phyloP scores from a whole-genome alignment of 768 basidiomycete genomes.

The Agrocybe praecox region DNA sequence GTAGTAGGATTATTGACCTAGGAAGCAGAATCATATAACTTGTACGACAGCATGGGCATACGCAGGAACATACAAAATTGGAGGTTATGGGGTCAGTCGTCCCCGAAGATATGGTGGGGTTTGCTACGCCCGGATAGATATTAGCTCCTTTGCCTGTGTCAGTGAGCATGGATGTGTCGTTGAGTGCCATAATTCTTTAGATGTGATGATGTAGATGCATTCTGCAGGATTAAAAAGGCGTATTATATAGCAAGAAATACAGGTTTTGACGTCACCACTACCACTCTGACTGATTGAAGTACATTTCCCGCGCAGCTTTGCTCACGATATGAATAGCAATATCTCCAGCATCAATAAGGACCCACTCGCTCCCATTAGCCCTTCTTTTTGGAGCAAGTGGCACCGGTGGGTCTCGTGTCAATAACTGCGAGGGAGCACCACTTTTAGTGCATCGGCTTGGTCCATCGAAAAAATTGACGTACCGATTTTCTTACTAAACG shows the following conservation, averaged over 20 bases:
- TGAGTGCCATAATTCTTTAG: conserved; percentile 35
- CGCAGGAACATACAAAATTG: conserved; percentile 43
- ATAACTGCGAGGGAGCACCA: conserved; percentile 42
- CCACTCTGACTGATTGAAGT: conserved; percentile 48
- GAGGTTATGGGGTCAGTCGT: conserved; percentile 35
- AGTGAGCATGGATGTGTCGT: conserved; percentile 19
- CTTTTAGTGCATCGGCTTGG: conserved; percentile 1
- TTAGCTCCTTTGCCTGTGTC: conserved; percentile 32
- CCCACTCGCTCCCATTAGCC: conserved; percentile 74
- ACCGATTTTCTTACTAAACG: conserved; percentile 72
- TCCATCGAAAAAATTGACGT: conserved; percentile 27
- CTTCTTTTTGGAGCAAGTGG: conserved; percentile 65
- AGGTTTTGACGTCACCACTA: conserved; percentile 25
- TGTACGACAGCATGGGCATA: neutral
- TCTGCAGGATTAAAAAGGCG: neutral
- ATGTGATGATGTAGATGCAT: neutral
- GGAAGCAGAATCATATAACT: neutral
- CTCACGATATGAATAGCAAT: conserved; percentile 82
- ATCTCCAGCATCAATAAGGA: conserved; percentile 79
- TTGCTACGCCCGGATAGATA: conserved; percentile 44
- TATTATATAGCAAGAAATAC: conserved; percentile 14
- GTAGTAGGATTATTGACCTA: conserved; percentile 46
- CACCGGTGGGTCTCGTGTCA: conserved; percentile 59
- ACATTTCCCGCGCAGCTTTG: conserved; percentile 64
- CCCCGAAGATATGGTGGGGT: conserved; percentile 41